phyloP scores from a whole-genome alignment of 345 rosid genomes.

The Citrus cavaleriei region DNA sequence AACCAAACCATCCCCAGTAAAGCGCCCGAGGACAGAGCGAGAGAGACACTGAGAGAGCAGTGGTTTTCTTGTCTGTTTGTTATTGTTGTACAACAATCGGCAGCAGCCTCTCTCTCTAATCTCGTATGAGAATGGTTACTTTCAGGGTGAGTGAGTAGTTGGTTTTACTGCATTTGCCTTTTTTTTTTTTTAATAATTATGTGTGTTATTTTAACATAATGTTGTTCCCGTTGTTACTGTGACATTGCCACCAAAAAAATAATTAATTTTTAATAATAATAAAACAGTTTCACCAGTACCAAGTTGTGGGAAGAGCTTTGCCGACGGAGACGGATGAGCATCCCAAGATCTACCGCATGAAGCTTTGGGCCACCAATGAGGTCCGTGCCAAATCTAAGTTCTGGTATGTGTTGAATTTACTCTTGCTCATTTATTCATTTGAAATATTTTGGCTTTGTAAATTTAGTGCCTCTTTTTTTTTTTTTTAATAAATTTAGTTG shows the following conservation, averaged over 20 bases:
- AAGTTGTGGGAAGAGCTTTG: slow-evolving; percentile 44
- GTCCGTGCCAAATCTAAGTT: slow-evolving; percentile 47
- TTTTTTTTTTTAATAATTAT: no score
- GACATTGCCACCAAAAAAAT: neutral
- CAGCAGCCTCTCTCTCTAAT: neutral
- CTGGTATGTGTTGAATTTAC: slow-evolving; percentile 23
- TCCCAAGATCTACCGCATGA: slow-evolving; percentile 47
- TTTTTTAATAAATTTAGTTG: neutral
- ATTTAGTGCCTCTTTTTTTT: neutral
- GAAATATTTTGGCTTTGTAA: neutral
- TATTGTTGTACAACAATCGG: neutral
- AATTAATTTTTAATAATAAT: no score
- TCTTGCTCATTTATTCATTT: neutral
- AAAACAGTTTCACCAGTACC: slow-evolving; percentile 40
- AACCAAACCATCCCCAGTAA: no score
- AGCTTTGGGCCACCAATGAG: slow-evolving; percentile 50
- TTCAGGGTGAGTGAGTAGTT: neutral
- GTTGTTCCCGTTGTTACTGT: neutral
- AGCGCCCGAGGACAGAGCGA: no score
- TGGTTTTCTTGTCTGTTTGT: neutral
- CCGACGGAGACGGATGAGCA: slow-evolving; percentile 33
- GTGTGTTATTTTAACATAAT: no score
- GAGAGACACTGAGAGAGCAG: neutral
- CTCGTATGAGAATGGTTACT: neutral
- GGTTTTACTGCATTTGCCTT: neutral